Base-by-base conservation (phyloP, 257 asterid genomes). In the Paraleonurus japonicus region DNA sequence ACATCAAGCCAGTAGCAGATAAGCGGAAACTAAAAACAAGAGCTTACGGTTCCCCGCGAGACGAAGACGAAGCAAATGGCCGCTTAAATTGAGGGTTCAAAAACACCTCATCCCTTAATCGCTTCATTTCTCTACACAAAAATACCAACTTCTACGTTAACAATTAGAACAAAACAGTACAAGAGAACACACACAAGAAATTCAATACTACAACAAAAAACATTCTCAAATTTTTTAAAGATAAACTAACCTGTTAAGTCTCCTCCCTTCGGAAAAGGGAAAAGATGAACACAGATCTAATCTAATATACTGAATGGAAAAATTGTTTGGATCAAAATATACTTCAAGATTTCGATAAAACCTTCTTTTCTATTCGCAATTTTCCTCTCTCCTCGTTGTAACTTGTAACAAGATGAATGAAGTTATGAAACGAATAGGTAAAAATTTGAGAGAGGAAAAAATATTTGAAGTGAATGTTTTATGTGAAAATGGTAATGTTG, bases 31-130 rank as follows among this genome's bases (percentile, higher is more conserved):
- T 59, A 33, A 57, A 55, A 15, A 11, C 26, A 79, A 41, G 37
- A 72, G 75, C 96, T 87, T 87, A 94, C 99, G 95, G 79, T 83
- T 94, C 97, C 65, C 83, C 96, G 15, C 96, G 89, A 67, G 92
- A 80, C 64, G 97, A 74, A 26, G 96, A 68, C 63, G 95, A 76
- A 54, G 82, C 89, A 71, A 80, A 83, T 70, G 91, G 99, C 72
- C 97, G 86, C 86, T 92, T 89, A 69, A 88, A 85, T 74, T 87
- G 93, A 75, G 95, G 92, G 85, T 77, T 88, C 65, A 68, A 75
- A 74, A 69, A 84, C 70, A 69, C 90, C 76, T 94, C 98, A 30
- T 91, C 99, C 74, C 96, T 71, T 57, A 81, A 69, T 67, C 98
- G 89, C 92, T 94, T 94, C 99, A 94, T 94, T 76, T 71, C 82